These are phyloP conservation scores for Emmonsiellopsis sp. DNA, from an alignment of 2,329 filamentous ascomycete genomes.

Conservation along the genomic window DNA sequence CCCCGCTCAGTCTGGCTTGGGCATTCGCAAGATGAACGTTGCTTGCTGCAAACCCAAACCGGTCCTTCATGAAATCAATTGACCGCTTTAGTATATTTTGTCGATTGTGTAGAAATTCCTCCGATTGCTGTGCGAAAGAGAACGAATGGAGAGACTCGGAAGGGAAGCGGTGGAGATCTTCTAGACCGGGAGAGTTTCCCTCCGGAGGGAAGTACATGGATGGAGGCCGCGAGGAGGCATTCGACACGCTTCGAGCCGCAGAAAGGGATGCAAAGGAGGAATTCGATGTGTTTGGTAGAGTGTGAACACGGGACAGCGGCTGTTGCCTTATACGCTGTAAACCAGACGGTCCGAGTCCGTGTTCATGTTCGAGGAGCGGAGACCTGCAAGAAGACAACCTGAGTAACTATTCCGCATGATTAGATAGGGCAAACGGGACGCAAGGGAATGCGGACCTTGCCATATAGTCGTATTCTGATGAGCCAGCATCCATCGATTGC, in stretches of 20 bases:
- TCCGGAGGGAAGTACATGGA: slow-evolving; percentile 50
- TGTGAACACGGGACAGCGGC: slow-evolving; percentile 54
- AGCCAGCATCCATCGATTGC: slow-evolving; percentile 67
- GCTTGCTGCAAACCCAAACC: slow-evolving; percentile 69
- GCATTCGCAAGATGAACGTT: slow-evolving; percentile 71
- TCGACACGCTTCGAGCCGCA: slow-evolving; percentile 56
- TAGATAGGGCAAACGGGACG: slow-evolving; percentile 1
- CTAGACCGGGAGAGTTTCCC: slow-evolving; percentile 61
- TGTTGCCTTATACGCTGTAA: slow-evolving; percentile 90
- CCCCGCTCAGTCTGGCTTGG: slow-evolving; percentile 71
- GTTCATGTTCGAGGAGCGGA: slow-evolving; percentile 79
- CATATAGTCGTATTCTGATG: slow-evolving; percentile 59
- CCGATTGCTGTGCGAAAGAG: slow-evolving; percentile 91
- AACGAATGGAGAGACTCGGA: slow-evolving; percentile 96
- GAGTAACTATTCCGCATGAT: not conserved
- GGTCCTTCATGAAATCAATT: slow-evolving; percentile 93
- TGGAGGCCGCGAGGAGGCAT: slow-evolving; percentile 47
- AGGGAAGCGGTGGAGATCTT: slow-evolving; percentile 87
- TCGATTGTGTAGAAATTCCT: slow-evolving; percentile 81
- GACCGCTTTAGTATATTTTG: slow-evolving; percentile 90
- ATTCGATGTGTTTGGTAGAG: slow-evolving; percentile 55
- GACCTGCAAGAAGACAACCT: slow-evolving; percentile 46
- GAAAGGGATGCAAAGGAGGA: slow-evolving; percentile 55
- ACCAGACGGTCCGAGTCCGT: slow-evolving; percentile 75
- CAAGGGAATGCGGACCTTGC: slow-evolving; percentile 54